Percentiles rank a stretch among this genome's conserved stretches.
These are phyloP conservation scores for Aspergillus quadrilineatus DNA, from an alignment of 2,329 filamentous ascomycete species.

Conservation along the genomic window DNA sequence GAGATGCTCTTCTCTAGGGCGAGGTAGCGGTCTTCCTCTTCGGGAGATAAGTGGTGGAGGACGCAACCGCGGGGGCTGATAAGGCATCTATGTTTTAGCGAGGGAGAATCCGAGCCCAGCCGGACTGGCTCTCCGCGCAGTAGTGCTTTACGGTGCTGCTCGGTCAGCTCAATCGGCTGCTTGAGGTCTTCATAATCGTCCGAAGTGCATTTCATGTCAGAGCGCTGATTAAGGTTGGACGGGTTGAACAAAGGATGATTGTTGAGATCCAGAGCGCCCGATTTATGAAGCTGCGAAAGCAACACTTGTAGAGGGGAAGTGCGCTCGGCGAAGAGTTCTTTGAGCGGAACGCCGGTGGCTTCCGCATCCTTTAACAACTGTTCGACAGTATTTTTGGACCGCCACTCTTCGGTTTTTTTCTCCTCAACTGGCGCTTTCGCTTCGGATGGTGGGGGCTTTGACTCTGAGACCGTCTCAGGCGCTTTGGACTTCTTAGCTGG, in stretches of 20 bases:
- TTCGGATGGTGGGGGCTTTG: not conserved
- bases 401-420: conserved; percentile 35
- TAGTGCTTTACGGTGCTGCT: conserved; percentile 44
- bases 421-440: conserved; percentile 17
- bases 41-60: conserved; percentile 44
- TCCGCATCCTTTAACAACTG: conserved; percentile 42
- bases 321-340: conserved; percentile 43
- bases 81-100: conserved; percentile 44
- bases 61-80: conserved; percentile 48
- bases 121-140: conserved; percentile 44
- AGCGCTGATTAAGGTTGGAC: conserved; percentile 41
- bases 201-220: conserved; percentile 43
- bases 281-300: conserved; percentile 40
- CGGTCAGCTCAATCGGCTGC: conserved; percentile 40
- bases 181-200: conserved; percentile 43
- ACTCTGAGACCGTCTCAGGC: not conserved
- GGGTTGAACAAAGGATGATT: conserved; percentile 43
- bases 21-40: conserved; percentile 49
- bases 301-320: conserved; percentile 39
- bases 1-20: conserved; percentile 43
- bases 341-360: conserved; percentile 33
- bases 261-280: conserved; percentile 38
- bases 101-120: conserved; percentile 34
- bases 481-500: not conserved
- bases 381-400: conserved; percentile 40